Base-by-base conservation (phyloP, 2,329 filamentous ascomycete species). In the Nemania sp. region DNA sequence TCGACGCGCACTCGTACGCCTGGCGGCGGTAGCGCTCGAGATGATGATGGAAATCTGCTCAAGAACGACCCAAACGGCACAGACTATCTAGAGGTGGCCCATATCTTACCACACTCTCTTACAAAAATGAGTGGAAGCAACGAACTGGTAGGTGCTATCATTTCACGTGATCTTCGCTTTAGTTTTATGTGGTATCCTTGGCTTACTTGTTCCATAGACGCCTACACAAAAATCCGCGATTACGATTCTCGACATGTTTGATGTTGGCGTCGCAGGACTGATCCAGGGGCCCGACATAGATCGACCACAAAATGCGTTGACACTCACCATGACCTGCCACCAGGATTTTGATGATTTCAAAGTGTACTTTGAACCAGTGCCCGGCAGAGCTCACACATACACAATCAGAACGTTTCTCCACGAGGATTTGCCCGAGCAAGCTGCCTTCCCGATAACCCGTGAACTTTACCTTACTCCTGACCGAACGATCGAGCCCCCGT, bases 211-310 rank as follows among this genome's bases (percentile, higher is more conserved):
- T 3, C 17, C n/a, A 14, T 54, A 48, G 49, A 57, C 41, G n/a
- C 28, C 61, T 65, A 64, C 14, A 70, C n/a, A 70, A 57, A 45
- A 69, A 63, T 63, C 66, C 0, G 68, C 71, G 5, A 61, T 76
- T 17, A 60, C 64, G 19, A 70, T 76, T 40, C 67, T 76, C 2
- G 71, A 75, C 30, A 76, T 77, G 72, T 74, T 77, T 51, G 72
- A 75, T 55, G 55, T 53, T 34, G 68, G 66, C 30, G 63, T 70
- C 24, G 62, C 62, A 4, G 60, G 69, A 59, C 43, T 74, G 0
- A 74, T 76, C 41, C 64, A 73, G 48, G 72, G 72, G 46, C 44
- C 55, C 24, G 66, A 74, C 11, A 75, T 77, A 52, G 72, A 77
- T 57, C 65, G 68, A 41, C 70, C 72, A 30, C 61, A 61, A 28